Conservation (phyloP, 2,329 filamentous ascomycete species). For the Xylariaceae sp. region DNA sequence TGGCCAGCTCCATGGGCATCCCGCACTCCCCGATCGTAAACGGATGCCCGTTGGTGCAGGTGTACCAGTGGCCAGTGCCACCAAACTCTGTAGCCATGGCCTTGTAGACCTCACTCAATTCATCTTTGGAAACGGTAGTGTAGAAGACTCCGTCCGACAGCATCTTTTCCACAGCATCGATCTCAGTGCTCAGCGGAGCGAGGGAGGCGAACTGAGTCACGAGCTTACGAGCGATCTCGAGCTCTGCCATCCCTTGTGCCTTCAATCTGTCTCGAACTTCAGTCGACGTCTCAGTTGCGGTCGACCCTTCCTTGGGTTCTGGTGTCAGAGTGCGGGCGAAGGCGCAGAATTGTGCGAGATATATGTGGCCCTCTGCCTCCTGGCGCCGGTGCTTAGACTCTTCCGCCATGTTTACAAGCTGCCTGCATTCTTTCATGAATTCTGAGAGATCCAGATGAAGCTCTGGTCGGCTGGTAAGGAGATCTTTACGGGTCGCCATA, state of each 20-base stretch:
- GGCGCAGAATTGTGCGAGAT: constrained; percentile 42
- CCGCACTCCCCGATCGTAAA: constrained; percentile 63
- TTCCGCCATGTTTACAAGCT: constrained; percentile 36
- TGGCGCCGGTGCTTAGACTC: constrained; percentile 34
- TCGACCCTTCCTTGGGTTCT: not conserved
- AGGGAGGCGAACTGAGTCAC: constrained; percentile 1
- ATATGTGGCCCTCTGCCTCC: constrained; percentile 46
- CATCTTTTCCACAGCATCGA: constrained; percentile 2
- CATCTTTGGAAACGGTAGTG: not conserved
- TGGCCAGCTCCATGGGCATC: constrained; percentile 55
- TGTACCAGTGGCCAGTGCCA: constrained; percentile 5
- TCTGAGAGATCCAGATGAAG: constrained; percentile 25
- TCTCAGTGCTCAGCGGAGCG: not conserved
- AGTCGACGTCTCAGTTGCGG: no score
- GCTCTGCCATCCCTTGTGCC: not conserved
- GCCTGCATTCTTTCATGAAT: constrained; percentile 35
- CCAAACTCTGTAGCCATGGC: constrained; percentile 1
- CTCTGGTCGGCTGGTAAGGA: constrained; percentile 2
- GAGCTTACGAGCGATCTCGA: constrained; percentile 1
- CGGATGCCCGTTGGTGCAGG: constrained; percentile 4
- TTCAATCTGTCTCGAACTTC: constrained; percentile 3
- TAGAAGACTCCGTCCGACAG: not conserved
- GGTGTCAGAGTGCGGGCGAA: constrained; percentile 31
- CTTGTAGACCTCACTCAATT: constrained; percentile 1
- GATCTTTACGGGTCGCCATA: constrained; percentile 13